Conservation (phyloP, 768 basidiomycete species). For the Multifurca ochricompacta region DNA sequence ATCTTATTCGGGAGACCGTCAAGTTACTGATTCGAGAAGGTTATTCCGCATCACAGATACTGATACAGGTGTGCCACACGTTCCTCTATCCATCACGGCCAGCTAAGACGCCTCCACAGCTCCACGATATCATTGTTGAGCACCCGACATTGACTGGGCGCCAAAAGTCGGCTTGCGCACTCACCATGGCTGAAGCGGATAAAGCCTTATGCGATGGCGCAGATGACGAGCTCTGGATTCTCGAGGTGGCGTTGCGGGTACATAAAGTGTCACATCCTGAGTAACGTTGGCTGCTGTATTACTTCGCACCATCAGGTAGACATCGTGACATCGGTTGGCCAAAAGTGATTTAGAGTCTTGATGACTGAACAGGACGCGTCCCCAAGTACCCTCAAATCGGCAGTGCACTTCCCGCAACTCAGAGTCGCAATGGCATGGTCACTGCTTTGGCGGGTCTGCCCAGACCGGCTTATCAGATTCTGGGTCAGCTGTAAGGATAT, state of each 20-base stretch:
- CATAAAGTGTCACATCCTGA: conserved; percentile 44
- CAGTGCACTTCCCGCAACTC: not conserved
- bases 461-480: conserved; percentile 33
- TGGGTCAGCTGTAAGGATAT: conserved; percentile 26
- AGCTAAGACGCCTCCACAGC: conserved; percentile 35
- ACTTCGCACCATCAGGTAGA: not conserved
- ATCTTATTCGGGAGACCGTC: conserved; percentile 60
- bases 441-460: conserved; percentile 24
- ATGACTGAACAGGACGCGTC: not conserved
- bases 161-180: conserved; percentile 73
- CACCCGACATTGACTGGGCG: conserved; percentile 73
- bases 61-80: conserved; percentile 61
- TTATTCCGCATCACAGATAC: conserved; percentile 84
- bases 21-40: conserved; percentile 77
- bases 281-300: not conserved
- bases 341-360: not conserved
- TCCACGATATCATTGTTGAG: conserved; percentile 84
- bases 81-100: conserved; percentile 23
- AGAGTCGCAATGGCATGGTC: not conserved
- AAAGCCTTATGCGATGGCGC: conserved; percentile 94
- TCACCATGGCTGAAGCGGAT: conserved; percentile 90
- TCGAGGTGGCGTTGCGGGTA: conserved; percentile 79
- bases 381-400: not conserved
- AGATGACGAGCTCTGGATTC: conserved; percentile 92
- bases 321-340: not conserved